A percentile compares a stretch with the other conserved stretches of the same genome.
Conservation (phyloP, 768 basidiomycete genomes). For the Suillus subalutaceus region DNA sequence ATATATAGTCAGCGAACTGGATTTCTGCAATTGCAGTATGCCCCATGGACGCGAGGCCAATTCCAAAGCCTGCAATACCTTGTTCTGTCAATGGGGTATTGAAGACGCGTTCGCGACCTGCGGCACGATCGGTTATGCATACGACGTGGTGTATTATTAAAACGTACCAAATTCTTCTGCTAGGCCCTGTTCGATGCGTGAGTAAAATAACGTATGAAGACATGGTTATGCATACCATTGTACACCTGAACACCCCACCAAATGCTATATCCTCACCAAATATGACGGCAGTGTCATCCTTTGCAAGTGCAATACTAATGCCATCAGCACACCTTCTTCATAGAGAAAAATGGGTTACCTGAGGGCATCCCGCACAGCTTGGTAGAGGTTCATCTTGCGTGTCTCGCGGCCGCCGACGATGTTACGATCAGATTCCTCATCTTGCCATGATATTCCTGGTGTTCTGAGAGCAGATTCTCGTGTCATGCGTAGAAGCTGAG, state of each 20-base stretch:
- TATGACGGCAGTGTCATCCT: constrained; percentile 85
- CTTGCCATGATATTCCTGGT: constrained; percentile 71
- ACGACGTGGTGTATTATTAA: not conserved
- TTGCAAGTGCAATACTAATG: constrained; percentile 75
- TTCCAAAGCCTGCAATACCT: constrained; percentile 93
- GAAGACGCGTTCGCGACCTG: constrained; percentile 90
- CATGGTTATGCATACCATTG: constrained; percentile 58
- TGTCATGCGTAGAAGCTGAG: constrained; percentile 61
- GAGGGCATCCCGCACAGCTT: constrained; percentile 90
- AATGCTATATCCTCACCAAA: constrained; percentile 94
- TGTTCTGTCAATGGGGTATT: constrained; percentile 94
- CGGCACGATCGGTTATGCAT: constrained; percentile 7
- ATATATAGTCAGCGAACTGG: constrained; percentile 90
- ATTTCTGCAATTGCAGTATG: constrained; percentile 95
- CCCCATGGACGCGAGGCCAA: constrained; percentile 90
- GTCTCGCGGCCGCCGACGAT: constrained; percentile 80
- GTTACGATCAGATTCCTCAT: constrained; percentile 53
- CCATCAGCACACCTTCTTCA: constrained; percentile 13
- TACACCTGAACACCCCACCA: constrained; percentile 93
- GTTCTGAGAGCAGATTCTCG: constrained; percentile 74
- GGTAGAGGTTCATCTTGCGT: constrained; percentile 94
- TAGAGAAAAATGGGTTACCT: constrained; percentile 46
- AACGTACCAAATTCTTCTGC: constrained; percentile 87
- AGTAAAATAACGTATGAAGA: constrained; percentile 6
- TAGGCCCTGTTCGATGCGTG: constrained; percentile 60